Base-by-base conservation (phyloP, 1,284 basidiomycete genomes). In the Heterobasidion irregulare region DNA sequence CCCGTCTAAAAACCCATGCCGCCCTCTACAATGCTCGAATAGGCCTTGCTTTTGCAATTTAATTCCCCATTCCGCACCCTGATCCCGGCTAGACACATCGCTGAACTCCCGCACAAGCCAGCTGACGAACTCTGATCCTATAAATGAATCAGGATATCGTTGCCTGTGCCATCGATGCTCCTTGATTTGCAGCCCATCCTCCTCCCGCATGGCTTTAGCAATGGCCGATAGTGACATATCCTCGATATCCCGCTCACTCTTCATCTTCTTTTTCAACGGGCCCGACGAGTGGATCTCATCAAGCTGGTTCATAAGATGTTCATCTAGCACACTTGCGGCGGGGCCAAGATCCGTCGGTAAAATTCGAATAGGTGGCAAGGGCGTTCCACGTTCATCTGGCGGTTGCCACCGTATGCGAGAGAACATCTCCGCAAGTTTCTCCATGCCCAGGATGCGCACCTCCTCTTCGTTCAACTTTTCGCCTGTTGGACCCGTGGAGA, bases 361-460 rank as follows among this genome's bases (percentile, higher is more conserved):
- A 65, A 94, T 80, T 15, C 85, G 79, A 26, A 89, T 79, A 4
- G 84, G 79, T 6, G 80, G 74, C 8, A 77, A 67, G 6, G 78
- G 74, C 44, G 54, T 58, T 6, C 57, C 66, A 50, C 77, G 80
- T 54, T 87, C 84, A 15, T 86, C 86, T 0, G 80, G 76, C 1
- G 79, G 65, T 50, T 83, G 77, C 90, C 91, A 94, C 15, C 91
- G 83, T 51, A 87, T 75, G 65, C 84, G 86, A 46, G 86, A 84
- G 67, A 97, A 93, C 53, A 91, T 79, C 63, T 97, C 93, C 1
- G 92, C 89, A 1, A 98, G 82, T 65, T 92, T 94, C 67, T 95
- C 91, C 52, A 94, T 95, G 1, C 95, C 96, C 16, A 92, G 74
- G 38, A 98, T 77, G 19, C 92, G 84, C 15, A 88, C 84, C 70